Percentiles rank a stretch among this genome's conserved stretches.
These are phyloP conservation scores for Suillus subalutaceus DNA, from an alignment of 768 basidiomycete genomes.

Conservation along the genomic window DNA sequence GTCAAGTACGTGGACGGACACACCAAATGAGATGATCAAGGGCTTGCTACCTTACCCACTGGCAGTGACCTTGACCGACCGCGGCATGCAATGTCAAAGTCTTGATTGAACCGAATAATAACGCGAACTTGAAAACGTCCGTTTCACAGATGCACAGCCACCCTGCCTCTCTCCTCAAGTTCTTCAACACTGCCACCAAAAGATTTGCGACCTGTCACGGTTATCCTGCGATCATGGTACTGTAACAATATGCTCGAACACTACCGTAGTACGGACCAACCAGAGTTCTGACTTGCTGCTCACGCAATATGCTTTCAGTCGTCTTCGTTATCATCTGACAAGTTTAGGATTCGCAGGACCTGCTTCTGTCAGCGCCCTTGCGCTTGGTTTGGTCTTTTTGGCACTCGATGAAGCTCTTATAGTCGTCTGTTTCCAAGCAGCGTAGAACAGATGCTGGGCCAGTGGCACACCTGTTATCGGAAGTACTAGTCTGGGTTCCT, in stretches of 20 bases:
- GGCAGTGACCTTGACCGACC: background rate
- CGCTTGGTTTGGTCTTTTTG: conserved; percentile 2
- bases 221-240: background rate
- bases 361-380: background rate
- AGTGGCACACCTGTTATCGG: background rate
- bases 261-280: background rate
- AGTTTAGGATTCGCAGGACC: background rate
- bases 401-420: conserved; percentile 1
- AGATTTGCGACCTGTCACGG: background rate
- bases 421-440: conserved; percentile 4
- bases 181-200: conserved; percentile 4
- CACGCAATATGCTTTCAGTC: background rate
- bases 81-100: no score
- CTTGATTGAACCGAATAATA: background rate
- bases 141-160: background rate
- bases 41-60: background rate
- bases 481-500: conserved; percentile 1
- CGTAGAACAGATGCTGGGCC: background rate
- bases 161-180: background rate
- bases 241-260: background rate
- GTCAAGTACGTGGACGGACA: background rate
- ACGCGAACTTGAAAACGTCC: background rate
- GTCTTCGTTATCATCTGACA: background rate
- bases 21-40: background rate
- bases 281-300: background rate